phyloP scores from a whole-genome alignment of 2,329 filamentous ascomycete genomes.

The Colletotrichum incanum region DNA sequence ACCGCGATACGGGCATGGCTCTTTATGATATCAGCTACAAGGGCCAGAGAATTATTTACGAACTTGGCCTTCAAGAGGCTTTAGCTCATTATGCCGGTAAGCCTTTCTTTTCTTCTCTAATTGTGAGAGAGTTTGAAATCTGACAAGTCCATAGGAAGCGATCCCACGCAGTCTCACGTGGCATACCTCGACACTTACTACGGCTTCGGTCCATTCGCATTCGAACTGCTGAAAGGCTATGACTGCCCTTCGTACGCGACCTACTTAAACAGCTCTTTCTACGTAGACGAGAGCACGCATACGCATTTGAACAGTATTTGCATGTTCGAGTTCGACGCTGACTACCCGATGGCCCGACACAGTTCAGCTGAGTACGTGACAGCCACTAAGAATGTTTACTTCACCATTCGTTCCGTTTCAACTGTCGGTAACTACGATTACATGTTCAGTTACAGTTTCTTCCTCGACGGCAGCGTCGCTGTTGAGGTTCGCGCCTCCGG shows the following conservation, averaged over 20 bases:
- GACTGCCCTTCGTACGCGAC: conserved; percentile 68
- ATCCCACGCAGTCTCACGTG: conserved; percentile 65
- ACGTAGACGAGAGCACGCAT: conserved; percentile 59
- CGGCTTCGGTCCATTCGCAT: conserved; percentile 63
- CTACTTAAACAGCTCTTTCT: conserved; percentile 64
- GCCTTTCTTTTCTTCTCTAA: conserved; percentile 62
- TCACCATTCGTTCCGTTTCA: conserved; percentile 61
- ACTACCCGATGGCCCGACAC: conserved; percentile 67
- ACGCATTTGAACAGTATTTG: conserved; percentile 68
- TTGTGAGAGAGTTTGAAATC: conserved; percentile 55
- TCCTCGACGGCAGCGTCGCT: conserved; percentile 65
- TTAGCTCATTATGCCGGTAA: conserved; percentile 74
- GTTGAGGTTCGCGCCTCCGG: conserved; percentile 68
- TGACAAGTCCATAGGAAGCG: conserved; percentile 52
- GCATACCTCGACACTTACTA: conserved; percentile 65
- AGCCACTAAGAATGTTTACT: conserved; percentile 63
- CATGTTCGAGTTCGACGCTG: conserved; percentile 67
- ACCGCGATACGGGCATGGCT: conserved; percentile 62
- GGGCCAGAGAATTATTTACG: conserved; percentile 69
- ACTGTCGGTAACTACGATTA: conserved; percentile 71
- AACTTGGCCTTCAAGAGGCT: conserved; percentile 70
- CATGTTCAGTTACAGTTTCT: conserved; percentile 66
- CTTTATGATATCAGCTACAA: conserved; percentile 69
- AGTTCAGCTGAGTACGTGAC: conserved; percentile 56
- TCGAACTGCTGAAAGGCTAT: conserved; percentile 63